Conservation (phyloP, 202 grass and related monocot species). For the Schoenoplectus triqueter region DNA sequence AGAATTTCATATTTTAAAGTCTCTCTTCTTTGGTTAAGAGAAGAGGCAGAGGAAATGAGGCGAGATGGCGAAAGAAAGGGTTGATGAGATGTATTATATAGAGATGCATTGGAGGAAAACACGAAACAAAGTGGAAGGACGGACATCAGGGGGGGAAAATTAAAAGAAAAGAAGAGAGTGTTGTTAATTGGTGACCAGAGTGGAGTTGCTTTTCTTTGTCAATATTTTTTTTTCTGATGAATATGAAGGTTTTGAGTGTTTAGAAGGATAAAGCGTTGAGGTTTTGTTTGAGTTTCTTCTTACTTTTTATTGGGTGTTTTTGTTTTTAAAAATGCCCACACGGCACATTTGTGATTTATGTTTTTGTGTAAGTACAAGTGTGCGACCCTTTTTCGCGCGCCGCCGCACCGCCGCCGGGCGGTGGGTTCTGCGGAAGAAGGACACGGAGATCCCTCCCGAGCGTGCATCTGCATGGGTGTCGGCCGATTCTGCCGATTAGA, state of each 20-base stretch:
- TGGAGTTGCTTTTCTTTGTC: conserved; percentile 40
- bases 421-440: no score
- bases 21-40: background rate
- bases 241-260: conserved; percentile 19
- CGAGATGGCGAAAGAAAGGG: conserved; percentile 16
- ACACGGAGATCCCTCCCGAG: no score
- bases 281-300: conserved; percentile 10
- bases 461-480: no score
- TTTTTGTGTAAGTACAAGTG: conserved; percentile 15
- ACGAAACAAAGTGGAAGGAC: background rate
- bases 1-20: conserved; percentile 83
- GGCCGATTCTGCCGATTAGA: no score
- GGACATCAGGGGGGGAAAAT: conserved; percentile 25
- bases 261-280: background rate
- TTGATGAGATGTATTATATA: conserved; percentile 40
- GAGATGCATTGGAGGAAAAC: conserved; percentile 43
- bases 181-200: conserved; percentile 29
- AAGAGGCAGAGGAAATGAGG: conserved; percentile 17
- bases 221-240: conserved; percentile 4
- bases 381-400: no score
- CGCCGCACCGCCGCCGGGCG: no score
- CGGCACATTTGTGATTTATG: background rate
- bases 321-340: background rate
- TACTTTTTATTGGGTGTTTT: background rate
- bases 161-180: conserved; percentile 28